phyloP scores from a whole-genome alignment of 129 eudicot species.

The Pulicaria dysenterica region DNA sequence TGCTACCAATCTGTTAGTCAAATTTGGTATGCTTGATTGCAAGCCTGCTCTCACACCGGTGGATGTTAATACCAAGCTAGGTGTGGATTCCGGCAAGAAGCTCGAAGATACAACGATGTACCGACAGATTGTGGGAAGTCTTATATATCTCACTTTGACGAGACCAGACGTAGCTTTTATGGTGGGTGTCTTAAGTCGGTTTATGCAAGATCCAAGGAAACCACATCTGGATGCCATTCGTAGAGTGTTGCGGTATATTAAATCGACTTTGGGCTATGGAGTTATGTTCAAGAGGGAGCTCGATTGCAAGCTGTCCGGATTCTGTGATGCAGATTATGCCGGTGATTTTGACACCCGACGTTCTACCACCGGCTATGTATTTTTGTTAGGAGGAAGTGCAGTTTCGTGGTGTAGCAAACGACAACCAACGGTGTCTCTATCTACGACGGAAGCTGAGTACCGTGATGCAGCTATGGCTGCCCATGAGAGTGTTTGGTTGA shows the following conservation, averaged over 20 bases:
- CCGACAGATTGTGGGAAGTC: background rate
- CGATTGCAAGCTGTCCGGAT: background rate
- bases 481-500: too few relatives aligned
- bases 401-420: too few relatives aligned
- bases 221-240: background rate
- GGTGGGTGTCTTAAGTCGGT: background rate
- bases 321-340: background rate
- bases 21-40: background rate
- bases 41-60: background rate
- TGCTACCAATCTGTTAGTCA: background rate
- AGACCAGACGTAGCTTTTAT: background rate
- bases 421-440: too few relatives aligned
- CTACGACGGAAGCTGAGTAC: too few relatives aligned
- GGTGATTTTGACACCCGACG: background rate
- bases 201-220: background rate
- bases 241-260: background rate
- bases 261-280: background rate
- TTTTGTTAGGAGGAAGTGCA: background rate
- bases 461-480: too few relatives aligned
- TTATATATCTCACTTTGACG: background rate
- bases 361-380: background rate
- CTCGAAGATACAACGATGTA: background rate
- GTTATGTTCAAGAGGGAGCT: background rate
- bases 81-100: background rate
- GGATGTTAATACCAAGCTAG: background rate